A percentile compares a stretch with the other conserved stretches of the same genome.
Conservation (phyloP, 2,329 filamentous ascomycete genomes). For the Raffaelea ambrosiae region DNA sequence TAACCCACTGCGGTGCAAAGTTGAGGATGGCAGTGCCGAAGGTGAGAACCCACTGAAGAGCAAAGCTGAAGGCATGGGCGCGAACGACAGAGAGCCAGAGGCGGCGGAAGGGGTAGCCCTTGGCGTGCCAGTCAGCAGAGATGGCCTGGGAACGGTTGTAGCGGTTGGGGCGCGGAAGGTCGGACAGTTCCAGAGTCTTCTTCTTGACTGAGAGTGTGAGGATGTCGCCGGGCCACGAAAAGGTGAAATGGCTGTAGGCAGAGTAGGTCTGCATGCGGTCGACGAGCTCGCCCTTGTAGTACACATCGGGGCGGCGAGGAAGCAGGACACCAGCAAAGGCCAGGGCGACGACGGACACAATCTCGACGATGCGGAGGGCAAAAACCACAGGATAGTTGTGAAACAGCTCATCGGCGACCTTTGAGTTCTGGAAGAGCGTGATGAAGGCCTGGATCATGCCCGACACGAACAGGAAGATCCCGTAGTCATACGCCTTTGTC, state of each 20-base stretch:
- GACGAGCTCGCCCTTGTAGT: conserved; percentile 46
- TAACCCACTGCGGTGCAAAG: conserved; percentile 62
- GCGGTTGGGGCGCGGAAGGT: conserved; percentile 54
- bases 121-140: conserved; percentile 39
- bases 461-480: conserved; percentile 42
- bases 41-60: conserved; percentile 51
- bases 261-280: conserved; percentile 56
- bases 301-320: conserved; percentile 61
- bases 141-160: conserved; percentile 41
- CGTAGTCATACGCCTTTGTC: conserved; percentile 44
- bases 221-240: conserved; percentile 52
- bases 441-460: conserved; percentile 33
- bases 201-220: conserved; percentile 48
- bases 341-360: conserved; percentile 35
- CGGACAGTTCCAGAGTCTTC: conserved; percentile 50
- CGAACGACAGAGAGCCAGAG: conserved; percentile 54
- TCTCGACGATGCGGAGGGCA: conserved; percentile 38
- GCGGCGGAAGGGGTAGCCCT: conserved; percentile 31
- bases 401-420: conserved; percentile 25
- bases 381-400: conserved; percentile 26
- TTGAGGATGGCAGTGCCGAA: conserved; percentile 47
- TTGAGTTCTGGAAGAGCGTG: conserved; percentile 35
- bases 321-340: conserved; percentile 43
- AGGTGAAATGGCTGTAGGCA: conserved; percentile 52
- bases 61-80: conserved; percentile 47